Evolutionary conservation across 176 grass and related monocot genomes (phyloP), one percentile per base, ranked within the genome.

Genomic region (Alloteropsis semialata): DNA sequence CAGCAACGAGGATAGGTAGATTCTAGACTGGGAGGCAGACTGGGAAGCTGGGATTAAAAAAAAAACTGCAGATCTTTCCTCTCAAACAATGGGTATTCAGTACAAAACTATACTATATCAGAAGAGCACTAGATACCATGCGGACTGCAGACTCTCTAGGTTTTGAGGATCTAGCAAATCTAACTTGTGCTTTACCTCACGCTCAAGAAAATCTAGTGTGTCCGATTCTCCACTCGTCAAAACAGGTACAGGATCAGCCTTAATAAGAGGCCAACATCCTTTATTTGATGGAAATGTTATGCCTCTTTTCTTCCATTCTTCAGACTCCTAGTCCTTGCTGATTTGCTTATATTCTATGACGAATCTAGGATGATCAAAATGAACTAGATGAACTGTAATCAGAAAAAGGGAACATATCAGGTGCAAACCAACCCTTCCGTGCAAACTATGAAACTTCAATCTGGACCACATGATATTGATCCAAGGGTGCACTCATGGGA

Each of bases 111-210:
- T 38, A 39, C 18, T 48, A 69, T 5, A 75, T 75, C 42, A 22
- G 1, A 80, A 81, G 22, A 76, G 55, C 48, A 84, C 37, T 84
- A 69, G 19, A 69, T 89, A 43, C 60, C 53, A 84, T 50, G 82
- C 81, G 65, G 24, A 41, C 49, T 51, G 36, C 1, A 13, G 66
- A 71, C 28, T 88, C 78, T 42, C 67, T 27, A 28, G 33, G 19
- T 24, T 76, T 61, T 53, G 19, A 69, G 25, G 14, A 5, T 37
- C 42, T 62, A 69, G 36, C 36, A 65, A 24, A 76, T 85, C 82
- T 55, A 81, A 9, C 32, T 64, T 71, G 62, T 85, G 63, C 77
- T 70, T 89, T 89, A 42, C 62, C 27, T 77, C 58, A 2, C 24
- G 44, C 25, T 17, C 0, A 76, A 85, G 77, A 81, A 37, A 81